Conservation (phyloP, 305 asterid genomes). For the Fraxinus velutina region DNA sequence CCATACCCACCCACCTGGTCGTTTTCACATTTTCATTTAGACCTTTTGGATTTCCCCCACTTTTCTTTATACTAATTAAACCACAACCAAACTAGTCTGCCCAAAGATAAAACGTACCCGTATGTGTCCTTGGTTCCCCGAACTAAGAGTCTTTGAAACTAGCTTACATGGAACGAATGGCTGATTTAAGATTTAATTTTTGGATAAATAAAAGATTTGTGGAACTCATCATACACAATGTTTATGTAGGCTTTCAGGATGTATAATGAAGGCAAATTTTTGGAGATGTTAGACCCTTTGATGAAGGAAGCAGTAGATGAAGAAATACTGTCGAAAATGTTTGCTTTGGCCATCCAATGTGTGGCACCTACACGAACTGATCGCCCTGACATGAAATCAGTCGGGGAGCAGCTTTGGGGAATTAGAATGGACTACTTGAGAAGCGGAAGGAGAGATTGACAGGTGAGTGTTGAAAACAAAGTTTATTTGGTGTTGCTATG, state of each 20-base stretch:
- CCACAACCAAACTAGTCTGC: not conserved
- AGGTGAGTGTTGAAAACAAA: not conserved
- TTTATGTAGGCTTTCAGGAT: constrained; percentile 67
- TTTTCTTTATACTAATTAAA: not conserved
- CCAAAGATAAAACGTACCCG: not conserved
- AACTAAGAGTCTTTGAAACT: not conserved
- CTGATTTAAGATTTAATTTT: not conserved
- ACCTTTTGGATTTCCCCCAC: not conserved
- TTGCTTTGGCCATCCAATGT: constrained; percentile 72
- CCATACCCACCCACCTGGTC: not conserved
- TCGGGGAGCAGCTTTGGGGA: constrained; percentile 85
- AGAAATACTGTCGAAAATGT: constrained; percentile 59
- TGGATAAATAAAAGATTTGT: not conserved
- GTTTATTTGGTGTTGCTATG: constrained; percentile 6
- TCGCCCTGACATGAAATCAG: constrained; percentile 91
- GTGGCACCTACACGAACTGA: constrained; percentile 88
- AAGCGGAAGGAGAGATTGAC: constrained; percentile 42
- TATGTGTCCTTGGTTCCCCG: not conserved
- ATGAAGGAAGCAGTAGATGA: constrained; percentile 50
- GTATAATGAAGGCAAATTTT: constrained; percentile 44
- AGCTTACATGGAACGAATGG: not conserved
- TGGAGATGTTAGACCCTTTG: constrained; percentile 70
- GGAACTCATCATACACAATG: not conserved
- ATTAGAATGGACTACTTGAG: constrained; percentile 76
- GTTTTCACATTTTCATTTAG: not conserved